phyloP scores from a whole-genome alignment of 805 yeast species.

The Spathaspora girioi region DNA sequence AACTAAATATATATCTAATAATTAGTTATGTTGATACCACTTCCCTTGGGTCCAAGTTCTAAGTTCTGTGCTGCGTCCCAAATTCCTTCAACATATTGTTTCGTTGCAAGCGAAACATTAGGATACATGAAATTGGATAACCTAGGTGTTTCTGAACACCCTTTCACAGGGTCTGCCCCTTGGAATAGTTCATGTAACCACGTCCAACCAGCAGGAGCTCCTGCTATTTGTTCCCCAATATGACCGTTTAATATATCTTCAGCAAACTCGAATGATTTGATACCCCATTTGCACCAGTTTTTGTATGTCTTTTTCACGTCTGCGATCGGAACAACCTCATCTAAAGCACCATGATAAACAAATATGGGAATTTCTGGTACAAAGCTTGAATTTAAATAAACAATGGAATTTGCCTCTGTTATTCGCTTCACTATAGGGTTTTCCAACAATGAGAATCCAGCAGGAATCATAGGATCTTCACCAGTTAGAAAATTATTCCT shows the following conservation, averaged over 20 bases:
- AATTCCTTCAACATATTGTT: neutral
- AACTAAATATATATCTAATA: too few species aligned
- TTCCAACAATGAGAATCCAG: conserved; percentile 16
- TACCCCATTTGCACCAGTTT: conserved; percentile 26
- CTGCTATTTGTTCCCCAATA: conserved; percentile 24
- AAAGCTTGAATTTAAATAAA: conserved; percentile 7
- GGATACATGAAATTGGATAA: conserved; percentile 41
- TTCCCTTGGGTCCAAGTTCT: neutral
- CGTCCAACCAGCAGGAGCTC: conserved; percentile 20
- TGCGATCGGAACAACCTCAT: conserved; percentile 16
- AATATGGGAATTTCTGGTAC: conserved; percentile 20
- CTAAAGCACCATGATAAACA: conserved; percentile 17
- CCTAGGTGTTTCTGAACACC: conserved; percentile 53
- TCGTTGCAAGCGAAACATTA: neutral
- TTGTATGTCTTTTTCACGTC: conserved; percentile 18
- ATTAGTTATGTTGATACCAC: too few species aligned
- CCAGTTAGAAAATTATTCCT: conserved; percentile 11
- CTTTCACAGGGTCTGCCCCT: conserved; percentile 43
- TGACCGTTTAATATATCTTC: too few species aligned
- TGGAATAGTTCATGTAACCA: conserved; percentile 19
- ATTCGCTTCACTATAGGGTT: conserved; percentile 9
- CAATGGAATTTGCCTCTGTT: conserved; percentile 22
- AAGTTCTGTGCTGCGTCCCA: neutral
- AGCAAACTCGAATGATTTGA: conserved; percentile 25
- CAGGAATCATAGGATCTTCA: conserved; percentile 6